These are phyloP conservation scores for Thielaviopsis ethacetica DNA, from an alignment of 2,329 filamentous ascomycete genomes.

Conservation along the genomic window DNA sequence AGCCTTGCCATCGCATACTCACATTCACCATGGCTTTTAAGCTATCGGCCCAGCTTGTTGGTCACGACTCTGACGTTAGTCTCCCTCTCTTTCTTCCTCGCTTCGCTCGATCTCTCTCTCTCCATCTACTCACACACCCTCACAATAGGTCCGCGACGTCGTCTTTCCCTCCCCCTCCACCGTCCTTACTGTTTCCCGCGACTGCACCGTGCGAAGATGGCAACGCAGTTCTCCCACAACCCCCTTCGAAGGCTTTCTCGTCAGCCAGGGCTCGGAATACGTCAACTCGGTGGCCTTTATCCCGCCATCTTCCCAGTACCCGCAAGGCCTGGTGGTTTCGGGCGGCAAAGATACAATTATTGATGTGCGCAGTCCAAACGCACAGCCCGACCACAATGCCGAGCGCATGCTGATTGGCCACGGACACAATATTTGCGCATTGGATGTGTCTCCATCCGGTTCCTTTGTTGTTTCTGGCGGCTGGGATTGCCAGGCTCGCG, in stretches of 20 bases:
- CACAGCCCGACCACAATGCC: slow-evolving; percentile 55
- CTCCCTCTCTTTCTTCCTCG: slow-evolving; percentile 1
- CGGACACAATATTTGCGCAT: slow-evolving; percentile 68
- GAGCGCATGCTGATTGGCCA: slow-evolving; percentile 80
- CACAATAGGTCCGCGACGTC: slow-evolving; percentile 70
- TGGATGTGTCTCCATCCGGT: slow-evolving; percentile 61
- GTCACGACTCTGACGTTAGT: slow-evolving; percentile 85
- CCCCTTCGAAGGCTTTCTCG: slow-evolving; percentile 57
- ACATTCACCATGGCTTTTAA: slow-evolving; percentile 48
- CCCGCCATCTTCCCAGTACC: slow-evolving; percentile 48
- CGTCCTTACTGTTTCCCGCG: slow-evolving; percentile 75
- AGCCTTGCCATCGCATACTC: background rate
- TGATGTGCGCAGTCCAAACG: slow-evolving; percentile 62
- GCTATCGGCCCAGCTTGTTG: slow-evolving; percentile 75
- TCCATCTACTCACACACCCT: background rate
- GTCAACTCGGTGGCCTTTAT: slow-evolving; percentile 74
- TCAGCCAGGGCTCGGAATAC: slow-evolving; percentile 67
- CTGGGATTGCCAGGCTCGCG: slow-evolving; percentile 77
- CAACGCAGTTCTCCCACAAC: slow-evolving; percentile 43
- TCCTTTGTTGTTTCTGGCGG: slow-evolving; percentile 74
- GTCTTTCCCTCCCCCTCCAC: slow-evolving; percentile 56
- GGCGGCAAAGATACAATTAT: slow-evolving; percentile 88
- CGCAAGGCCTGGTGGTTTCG: slow-evolving; percentile 70
- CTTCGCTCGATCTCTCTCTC: slow-evolving; percentile 11
- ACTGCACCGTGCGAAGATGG: slow-evolving; percentile 83